phyloP scores from a whole-genome alignment of 1,284 basidiomycete species.

The Polyporus tsugae region DNA sequence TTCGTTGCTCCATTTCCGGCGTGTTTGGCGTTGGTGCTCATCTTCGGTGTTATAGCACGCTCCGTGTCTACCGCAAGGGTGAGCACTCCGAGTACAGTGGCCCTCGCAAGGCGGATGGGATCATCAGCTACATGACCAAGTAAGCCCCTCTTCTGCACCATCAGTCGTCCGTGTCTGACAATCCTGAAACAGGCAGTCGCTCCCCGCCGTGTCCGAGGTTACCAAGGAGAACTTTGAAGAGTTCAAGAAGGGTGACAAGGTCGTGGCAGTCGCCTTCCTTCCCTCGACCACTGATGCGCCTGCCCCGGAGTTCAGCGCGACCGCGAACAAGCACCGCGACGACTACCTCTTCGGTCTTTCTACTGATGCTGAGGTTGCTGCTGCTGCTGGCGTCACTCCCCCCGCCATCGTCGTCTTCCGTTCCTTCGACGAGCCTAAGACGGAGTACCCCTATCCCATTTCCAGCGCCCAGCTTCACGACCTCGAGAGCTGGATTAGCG shows the following conservation, averaged over 20 bases:
- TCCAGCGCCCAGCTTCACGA: constrained; percentile 64
- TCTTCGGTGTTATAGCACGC: constrained; percentile 56
- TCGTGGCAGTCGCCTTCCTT: constrained; percentile 91
- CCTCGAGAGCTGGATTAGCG: constrained; percentile 81
- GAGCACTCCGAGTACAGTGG: constrained; percentile 83
- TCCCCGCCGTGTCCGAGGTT: constrained; percentile 92
- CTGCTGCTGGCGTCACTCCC: constrained; percentile 75
- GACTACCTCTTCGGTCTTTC: constrained; percentile 92
- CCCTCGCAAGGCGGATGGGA: constrained; percentile 95
- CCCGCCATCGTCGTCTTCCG: constrained; percentile 95
- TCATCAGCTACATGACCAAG: constrained; percentile 98
- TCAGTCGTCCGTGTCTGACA: neutral
- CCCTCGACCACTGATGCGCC: constrained; percentile 72
- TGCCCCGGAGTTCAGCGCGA: constrained; percentile 76
- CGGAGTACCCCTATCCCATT: constrained; percentile 76
- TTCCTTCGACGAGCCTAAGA: constrained; percentile 87
- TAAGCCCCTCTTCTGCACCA: constrained; percentile 49
- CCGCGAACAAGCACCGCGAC: constrained; percentile 91
- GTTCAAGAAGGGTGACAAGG: constrained; percentile 90
- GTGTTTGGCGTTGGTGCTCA: neutral
- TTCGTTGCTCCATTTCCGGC: neutral
- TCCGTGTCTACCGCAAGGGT: constrained; percentile 94
- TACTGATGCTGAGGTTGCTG: constrained; percentile 74
- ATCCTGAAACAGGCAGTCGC: constrained; percentile 73
- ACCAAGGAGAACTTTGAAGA: constrained; percentile 81